These are phyloP conservation scores for Bruguiera parviflora DNA, from an alignment of 345 rosid species.

Conservation along the genomic window DNA sequence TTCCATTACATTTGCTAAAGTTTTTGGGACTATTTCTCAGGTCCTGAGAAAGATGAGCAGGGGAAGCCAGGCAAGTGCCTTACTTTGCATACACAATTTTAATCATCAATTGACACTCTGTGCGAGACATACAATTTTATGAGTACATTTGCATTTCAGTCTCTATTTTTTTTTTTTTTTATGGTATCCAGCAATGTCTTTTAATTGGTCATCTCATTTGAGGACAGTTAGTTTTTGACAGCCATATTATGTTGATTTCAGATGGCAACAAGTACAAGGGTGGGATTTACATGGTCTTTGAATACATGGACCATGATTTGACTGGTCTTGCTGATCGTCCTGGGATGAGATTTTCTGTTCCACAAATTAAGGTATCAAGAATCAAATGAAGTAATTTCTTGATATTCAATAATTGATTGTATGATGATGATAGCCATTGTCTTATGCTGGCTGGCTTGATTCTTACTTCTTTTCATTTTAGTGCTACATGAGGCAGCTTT, in stretches of 20 bases:
- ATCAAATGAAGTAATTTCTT: not conserved
- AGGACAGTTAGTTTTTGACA: slow-evolving; percentile 14
- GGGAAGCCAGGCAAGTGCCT: slow-evolving; percentile 69
- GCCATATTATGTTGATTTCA: slow-evolving; percentile 22
- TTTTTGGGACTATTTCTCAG: slow-evolving; percentile 28
- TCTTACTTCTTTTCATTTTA: slow-evolving; percentile 22
- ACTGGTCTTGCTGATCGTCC: slow-evolving; percentile 96
- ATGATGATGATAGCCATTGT: not conserved
- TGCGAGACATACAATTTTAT: not conserved
- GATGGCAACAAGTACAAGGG: slow-evolving; percentile 93
- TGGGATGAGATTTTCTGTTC: slow-evolving; percentile 83
- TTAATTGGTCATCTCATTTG: not conserved
- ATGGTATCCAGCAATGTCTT: too few species aligned
- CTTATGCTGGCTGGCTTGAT: not conserved
- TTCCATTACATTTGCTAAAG: slow-evolving; percentile 4
- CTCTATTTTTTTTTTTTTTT: too few species aligned
- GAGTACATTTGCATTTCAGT: too few species aligned
- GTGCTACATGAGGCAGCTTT: slow-evolving; percentile 98
- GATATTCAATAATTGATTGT: not conserved
- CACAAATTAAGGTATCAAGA: slow-evolving; percentile 79
- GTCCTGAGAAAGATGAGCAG: slow-evolving; percentile 86
- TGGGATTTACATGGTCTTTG: slow-evolving; percentile 96
- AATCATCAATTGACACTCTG: not conserved
- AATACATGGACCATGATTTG: slow-evolving; percentile 97
- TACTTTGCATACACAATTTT: not conserved